Conservation (phyloP, 768 basidiomycete species). For the Amanita polypyramis region DNA sequence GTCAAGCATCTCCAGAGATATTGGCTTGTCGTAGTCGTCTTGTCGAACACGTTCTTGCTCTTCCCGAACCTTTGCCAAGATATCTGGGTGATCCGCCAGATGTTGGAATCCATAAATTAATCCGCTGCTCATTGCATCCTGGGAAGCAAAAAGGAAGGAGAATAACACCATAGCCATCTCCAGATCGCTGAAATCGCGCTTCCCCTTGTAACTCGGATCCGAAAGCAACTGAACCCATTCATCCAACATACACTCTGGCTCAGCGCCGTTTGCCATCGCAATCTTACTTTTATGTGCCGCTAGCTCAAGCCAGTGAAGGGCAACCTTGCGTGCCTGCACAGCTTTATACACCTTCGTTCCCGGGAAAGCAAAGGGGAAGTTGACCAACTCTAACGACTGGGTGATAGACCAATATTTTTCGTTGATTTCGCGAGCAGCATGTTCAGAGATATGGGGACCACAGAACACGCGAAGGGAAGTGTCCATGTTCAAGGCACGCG, state of each 20-base stretch:
- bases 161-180: conserved; percentile 98
- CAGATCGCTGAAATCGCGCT: conserved; percentile 78
- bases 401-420: conserved; percentile 97
- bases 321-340: conserved; percentile 80
- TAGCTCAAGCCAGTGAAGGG: conserved; percentile 67
- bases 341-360: conserved; percentile 96
- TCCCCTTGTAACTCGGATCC: conserved; percentile 62
- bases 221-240: conserved; percentile 76
- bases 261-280: conserved; percentile 69
- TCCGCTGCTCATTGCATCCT: conserved; percentile 98
- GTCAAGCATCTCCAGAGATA: conserved; percentile 85
- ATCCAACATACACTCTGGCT: conserved; percentile 86
- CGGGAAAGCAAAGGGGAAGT: conserved; percentile 91
- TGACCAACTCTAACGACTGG: conserved; percentile 91
- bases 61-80: conserved; percentile 79
- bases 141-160: conserved; percentile 92
- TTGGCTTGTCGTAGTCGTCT: conserved; percentile 61
- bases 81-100: conserved; percentile 83
- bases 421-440: conserved; percentile 70
- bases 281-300: conserved; percentile 76
- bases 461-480: conserved; percentile 95
- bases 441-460: conserved; percentile 78
- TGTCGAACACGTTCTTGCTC: conserved; percentile 82
- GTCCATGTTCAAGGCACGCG: conserved; percentile 94
- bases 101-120: conserved; percentile 96